Conservation (phyloP, 148 eudicot genomes). For the Talinum fruticosum region DNA sequence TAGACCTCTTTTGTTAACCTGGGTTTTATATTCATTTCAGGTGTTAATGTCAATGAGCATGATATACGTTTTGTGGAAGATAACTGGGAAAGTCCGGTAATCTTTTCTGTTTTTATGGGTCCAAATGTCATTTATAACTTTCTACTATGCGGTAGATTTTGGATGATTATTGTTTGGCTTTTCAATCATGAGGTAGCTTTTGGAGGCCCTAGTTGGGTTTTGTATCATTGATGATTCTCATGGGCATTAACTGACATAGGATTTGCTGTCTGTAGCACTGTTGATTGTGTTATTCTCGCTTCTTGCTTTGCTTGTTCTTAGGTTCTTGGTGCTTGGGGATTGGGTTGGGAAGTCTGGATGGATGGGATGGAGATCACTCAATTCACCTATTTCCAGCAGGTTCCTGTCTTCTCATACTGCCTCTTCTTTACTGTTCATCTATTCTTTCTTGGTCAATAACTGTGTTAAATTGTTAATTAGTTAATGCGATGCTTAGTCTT, state of each 20-base stretch:
- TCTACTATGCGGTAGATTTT: neutral
- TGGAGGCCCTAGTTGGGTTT: neutral
- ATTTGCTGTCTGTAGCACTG: neutral
- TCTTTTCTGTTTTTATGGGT: slow-evolving; percentile 14
- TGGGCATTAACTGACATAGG: neutral
- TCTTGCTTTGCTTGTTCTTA: slow-evolving; percentile 32
- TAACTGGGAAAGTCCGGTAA: slow-evolving; percentile 99
- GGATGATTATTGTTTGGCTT: slow-evolving; percentile 2
- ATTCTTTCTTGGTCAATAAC: neutral
- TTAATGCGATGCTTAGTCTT: neutral
- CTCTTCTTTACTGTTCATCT: neutral
- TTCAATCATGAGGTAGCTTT: neutral
- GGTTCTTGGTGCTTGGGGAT: slow-evolving; percentile 99
- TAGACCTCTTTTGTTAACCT: neutral
- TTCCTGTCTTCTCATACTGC: slow-evolving; percentile 24
- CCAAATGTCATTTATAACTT: neutral
- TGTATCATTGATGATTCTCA: neutral
- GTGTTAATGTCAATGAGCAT: slow-evolving; percentile 87
- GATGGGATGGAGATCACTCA: slow-evolving; percentile 99
- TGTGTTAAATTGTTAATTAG: neutral
- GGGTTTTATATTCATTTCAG: slow-evolving; percentile 40
- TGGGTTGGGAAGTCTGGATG: slow-evolving; percentile 99
- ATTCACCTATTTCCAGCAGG: slow-evolving; percentile 99
- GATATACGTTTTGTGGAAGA: slow-evolving; percentile 99
- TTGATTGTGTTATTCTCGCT: slow-evolving; percentile 11